Evolutionary conservation across 148 eudicot genomes (phyloP).

Genomic region (Chenopodium formosanum): DNA sequence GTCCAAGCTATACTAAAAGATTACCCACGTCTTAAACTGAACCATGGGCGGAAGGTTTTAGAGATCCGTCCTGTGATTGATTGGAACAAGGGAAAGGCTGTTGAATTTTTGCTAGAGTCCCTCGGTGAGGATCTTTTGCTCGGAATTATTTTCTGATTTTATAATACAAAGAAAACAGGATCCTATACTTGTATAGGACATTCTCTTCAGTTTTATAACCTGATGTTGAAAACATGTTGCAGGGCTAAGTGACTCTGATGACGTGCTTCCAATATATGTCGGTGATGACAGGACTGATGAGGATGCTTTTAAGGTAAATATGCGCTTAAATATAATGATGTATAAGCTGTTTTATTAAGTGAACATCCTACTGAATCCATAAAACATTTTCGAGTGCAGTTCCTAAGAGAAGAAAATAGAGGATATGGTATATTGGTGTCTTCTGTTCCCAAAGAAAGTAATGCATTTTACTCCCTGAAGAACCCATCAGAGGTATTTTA

Average conservation of each 20-base stretch:
- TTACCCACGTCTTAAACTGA: constrained; percentile 72
- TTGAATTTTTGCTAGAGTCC: constrained; percentile 84
- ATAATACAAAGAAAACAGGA: too few relatives aligned
- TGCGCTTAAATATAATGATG: neutral
- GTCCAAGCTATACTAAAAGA: constrained; percentile 53
- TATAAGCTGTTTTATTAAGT: neutral
- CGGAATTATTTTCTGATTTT: neutral
- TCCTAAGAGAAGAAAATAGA: constrained; percentile 64
- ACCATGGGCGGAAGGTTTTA: constrained; percentile 97
- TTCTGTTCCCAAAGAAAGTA: constrained; percentile 78
- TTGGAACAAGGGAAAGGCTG: constrained; percentile 99
- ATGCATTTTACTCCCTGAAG: constrained; percentile 79
- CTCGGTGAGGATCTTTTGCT: constrained; percentile 55
- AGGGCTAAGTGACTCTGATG: constrained; percentile 64
- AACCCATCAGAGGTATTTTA: constrained; percentile 81
- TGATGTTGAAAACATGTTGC: neutral
- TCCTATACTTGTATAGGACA: neutral
- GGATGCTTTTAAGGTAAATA: constrained; percentile 90
- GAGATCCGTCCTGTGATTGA: constrained; percentile 89
- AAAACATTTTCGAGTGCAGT: constrained; percentile 37
- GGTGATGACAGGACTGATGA: constrained; percentile 99
- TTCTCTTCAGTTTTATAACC: neutral
- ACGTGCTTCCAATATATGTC: constrained; percentile 85
- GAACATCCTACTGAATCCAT: neutral
- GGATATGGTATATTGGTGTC: constrained; percentile 91